Conservation (phyloP, 768 basidiomycete species). For the Sarcodon sp. region DNA sequence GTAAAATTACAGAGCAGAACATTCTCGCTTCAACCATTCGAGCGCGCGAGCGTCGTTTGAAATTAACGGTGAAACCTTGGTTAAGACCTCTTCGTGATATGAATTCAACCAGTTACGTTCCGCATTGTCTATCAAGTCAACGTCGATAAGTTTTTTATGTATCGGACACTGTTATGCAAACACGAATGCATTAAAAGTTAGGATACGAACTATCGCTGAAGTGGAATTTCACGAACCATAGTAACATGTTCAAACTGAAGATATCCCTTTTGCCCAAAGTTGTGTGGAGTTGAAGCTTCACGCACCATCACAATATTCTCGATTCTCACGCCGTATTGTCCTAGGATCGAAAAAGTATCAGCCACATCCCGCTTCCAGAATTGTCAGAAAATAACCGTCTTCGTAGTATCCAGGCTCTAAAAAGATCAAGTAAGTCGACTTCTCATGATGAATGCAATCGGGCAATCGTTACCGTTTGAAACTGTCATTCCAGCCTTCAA, state of each 20-base stretch:
- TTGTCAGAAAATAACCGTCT: constrained; percentile 77
- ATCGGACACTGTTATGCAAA: constrained; percentile 53
- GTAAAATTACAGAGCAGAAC: constrained; percentile 18
- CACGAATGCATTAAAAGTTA: background rate
- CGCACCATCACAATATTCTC: constrained; percentile 81
- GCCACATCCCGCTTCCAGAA: no score
- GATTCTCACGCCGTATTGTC: constrained; percentile 41
- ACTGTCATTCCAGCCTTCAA: constrained; percentile 83
- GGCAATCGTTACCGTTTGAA: constrained; percentile 46
- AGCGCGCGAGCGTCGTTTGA: constrained; percentile 44
- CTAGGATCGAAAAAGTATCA: no score
- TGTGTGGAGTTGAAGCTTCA: constrained; percentile 51
- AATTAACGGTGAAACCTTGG: constrained; percentile 65
- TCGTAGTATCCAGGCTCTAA: constrained; percentile 86
- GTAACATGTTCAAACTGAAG: constrained; percentile 81
- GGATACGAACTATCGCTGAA: background rate
- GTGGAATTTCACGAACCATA: constrained; percentile 41
- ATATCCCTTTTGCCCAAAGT: constrained; percentile 77
- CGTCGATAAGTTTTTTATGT: constrained; percentile 70
- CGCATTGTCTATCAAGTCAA: constrained; percentile 40
- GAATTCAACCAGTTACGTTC: constrained; percentile 76
- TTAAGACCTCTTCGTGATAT: constrained; percentile 68
- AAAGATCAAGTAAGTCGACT: background rate
- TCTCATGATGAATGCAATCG: background rate
- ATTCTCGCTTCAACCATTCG: constrained; percentile 53